These are phyloP conservation scores for Arthromyces matolae DNA, from an alignment of 768 basidiomycete species.

Conservation along the genomic window DNA sequence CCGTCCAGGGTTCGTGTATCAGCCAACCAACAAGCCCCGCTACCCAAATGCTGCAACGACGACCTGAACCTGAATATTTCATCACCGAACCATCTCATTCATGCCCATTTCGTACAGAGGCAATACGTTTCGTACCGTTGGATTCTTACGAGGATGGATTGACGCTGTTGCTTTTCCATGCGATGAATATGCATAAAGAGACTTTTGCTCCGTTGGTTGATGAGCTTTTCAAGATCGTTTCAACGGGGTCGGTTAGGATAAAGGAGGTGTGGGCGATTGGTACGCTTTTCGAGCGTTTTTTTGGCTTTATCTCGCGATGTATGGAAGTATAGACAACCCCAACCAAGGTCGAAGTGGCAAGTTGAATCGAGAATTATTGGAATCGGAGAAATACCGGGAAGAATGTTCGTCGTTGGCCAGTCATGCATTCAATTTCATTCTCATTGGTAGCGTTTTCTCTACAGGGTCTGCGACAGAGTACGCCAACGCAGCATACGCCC, in stretches of 20 bases:
- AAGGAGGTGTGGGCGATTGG: conserved; percentile 6
- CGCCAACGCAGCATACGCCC: conserved; percentile 4
- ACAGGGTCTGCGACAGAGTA: conserved; percentile 8
- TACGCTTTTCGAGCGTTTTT: background rate
- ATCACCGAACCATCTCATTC: background rate
- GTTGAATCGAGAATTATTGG: conserved; percentile 1
- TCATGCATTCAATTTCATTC: background rate
- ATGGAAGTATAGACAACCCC: conserved; percentile 3
- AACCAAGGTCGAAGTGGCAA: conserved; percentile 6
- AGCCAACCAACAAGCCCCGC: no score
- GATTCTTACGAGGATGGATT: conserved; percentile 4
- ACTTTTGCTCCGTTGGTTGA: conserved; percentile 3
- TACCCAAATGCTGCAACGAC: background rate
- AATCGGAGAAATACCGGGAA: background rate
- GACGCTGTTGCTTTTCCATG: conserved; percentile 8
- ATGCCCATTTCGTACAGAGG: conserved; percentile 3
- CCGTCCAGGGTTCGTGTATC: no score
- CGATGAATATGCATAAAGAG: conserved; percentile 7
- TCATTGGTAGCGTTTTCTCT: background rate
- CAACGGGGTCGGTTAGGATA: conserved; percentile 3
- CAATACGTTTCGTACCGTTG: background rate
- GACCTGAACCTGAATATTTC: background rate
- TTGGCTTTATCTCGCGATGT: background rate
- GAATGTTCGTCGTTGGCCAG: no score
- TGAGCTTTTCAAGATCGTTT: background rate